Base-by-base conservation (phyloP, 495 filamentous ascomycete species). In the Penicillium tannophilum region DNA sequence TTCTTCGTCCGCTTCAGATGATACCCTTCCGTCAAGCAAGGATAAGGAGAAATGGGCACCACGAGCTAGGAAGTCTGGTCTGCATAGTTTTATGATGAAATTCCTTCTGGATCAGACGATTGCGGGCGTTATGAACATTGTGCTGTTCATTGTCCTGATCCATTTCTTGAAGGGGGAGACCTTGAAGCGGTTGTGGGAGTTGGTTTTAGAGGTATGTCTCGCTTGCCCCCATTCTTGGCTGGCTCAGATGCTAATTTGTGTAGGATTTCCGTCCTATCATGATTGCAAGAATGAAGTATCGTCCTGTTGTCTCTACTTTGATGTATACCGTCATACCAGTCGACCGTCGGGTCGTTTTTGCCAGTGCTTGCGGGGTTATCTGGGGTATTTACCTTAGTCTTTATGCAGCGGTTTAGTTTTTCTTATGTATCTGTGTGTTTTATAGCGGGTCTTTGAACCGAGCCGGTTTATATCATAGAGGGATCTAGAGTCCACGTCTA, bases 321-420 rank as follows among this genome's bases (percentile, higher is more conserved):
- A 90, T 92, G 71, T 97, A 90, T 70, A 84, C 87, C 0, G 80
- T 95, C 46, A 78, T 98, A 23, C 91, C 87, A 6, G 84, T 94
- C 14, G 84, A 94, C 63, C 79, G 80, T 35, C 77, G 93, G 59
- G 86, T 90, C 46, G 76, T 97, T 28, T 84, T 93, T 71, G 92
- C 88, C 0, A 87, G 87, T 68, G 71, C 90, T 52, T 90, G 92
- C 28, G 92, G 93, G 3, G 66, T 98, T 45, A 86, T 79, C 23
- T 98, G 94, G 94, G 90, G 90, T 1, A 72, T 96, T 49, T 97
- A 92, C 76, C 76, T 97, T 71, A 93, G 91, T 66, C 70, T 94
- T 62, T 73, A 86, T 61, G 80, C 86, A 4, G 75, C 59, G 48
- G 76, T 79, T 52, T 79, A 69, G n/a, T 50, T 26, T 46, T 47